Conservation (phyloP, 805 yeast genomes). For the Wickerhamia fluorescens region DNA sequence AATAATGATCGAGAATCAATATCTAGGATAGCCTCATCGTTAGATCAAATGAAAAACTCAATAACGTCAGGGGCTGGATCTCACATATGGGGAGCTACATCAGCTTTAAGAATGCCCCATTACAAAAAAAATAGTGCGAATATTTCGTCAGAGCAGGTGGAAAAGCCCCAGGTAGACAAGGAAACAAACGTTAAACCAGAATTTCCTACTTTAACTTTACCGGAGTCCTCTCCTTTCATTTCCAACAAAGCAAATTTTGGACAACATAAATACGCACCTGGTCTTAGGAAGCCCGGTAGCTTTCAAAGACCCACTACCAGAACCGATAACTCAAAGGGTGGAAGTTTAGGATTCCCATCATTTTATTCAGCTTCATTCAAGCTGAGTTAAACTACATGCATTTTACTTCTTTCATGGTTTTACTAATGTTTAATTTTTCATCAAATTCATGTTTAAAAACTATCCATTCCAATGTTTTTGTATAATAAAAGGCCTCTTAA, state of each 20-base stretch:
- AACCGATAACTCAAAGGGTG: slow-evolving; percentile 8
- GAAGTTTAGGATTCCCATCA: slow-evolving; percentile 7
- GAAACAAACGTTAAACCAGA: no score
- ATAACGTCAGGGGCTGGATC: slow-evolving; percentile 4
- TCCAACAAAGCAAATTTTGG: slow-evolving; percentile 19
- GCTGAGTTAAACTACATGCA: slow-evolving; percentile 2
- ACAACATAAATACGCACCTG: slow-evolving; percentile 4
- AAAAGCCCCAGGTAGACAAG: no score
- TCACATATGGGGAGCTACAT: slow-evolving; percentile 6
- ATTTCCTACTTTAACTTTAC: no score
- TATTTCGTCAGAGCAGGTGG: slow-evolving; percentile 2
- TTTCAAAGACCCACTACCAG: slow-evolving; percentile 22
- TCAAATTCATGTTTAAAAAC: no score
- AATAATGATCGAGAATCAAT: slow-evolving; percentile 8
- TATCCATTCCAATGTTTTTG: no score
- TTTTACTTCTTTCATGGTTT: no score
- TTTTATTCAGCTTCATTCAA: slow-evolving; percentile 2
- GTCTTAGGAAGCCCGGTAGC: slow-evolving; percentile 27
- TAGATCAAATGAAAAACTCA: slow-evolving; percentile 9
- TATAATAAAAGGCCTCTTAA: no score
- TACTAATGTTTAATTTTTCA: no score
- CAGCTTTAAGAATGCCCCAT: slow-evolving; percentile 17
- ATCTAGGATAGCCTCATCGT: slow-evolving; percentile 7
- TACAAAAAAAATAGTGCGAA: slow-evolving; percentile 13
- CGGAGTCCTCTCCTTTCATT: slow-evolving; percentile 21